A percentile compares a stretch with the other conserved stretches of the same genome.
Evolutionary conservation across 148 eudicot species (phyloP).

Genomic region (Diospyros kaki): DNA sequence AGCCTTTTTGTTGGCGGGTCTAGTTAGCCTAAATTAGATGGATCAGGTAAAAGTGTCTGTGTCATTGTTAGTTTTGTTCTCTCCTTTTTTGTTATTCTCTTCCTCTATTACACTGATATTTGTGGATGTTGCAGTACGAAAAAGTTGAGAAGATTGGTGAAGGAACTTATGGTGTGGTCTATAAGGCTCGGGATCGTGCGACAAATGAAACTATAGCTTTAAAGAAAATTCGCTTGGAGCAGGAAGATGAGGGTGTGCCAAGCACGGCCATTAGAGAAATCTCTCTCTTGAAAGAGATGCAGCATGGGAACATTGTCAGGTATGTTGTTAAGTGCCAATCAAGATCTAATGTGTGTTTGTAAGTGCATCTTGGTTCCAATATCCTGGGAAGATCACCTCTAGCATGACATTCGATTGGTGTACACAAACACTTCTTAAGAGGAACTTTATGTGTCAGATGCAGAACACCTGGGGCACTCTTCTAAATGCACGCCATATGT

Average conservation of each 20-base stretch:
- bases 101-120: neutral
- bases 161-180: conserved; percentile 95
- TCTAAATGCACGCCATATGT: too few species aligned
- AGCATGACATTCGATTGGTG: too few species aligned
- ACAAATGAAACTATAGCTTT: conserved; percentile 92
- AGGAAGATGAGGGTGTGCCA: conserved; percentile 98
- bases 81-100: too few species aligned
- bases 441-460: too few species aligned
- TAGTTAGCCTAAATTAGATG: too few species aligned
- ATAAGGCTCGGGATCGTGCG: conserved; percentile 74
- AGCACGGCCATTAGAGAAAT: conserved; percentile 98
- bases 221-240: conserved; percentile 92
- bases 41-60: too few species aligned
- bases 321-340: conserved; percentile 11
- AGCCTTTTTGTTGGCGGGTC: too few species aligned
- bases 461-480: too few species aligned
- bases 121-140: conserved; percentile 54
- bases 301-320: conserved; percentile 93
- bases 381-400: too few species aligned
- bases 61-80: too few species aligned
- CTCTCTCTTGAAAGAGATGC: conserved; percentile 96
- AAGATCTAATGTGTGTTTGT: neutral
- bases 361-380: too few species aligned
- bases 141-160: conserved; percentile 99
- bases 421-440: too few species aligned